Base-by-base conservation (phyloP, 2,329 filamentous ascomycete genomes). In the Ophiostoma montium region DNA sequence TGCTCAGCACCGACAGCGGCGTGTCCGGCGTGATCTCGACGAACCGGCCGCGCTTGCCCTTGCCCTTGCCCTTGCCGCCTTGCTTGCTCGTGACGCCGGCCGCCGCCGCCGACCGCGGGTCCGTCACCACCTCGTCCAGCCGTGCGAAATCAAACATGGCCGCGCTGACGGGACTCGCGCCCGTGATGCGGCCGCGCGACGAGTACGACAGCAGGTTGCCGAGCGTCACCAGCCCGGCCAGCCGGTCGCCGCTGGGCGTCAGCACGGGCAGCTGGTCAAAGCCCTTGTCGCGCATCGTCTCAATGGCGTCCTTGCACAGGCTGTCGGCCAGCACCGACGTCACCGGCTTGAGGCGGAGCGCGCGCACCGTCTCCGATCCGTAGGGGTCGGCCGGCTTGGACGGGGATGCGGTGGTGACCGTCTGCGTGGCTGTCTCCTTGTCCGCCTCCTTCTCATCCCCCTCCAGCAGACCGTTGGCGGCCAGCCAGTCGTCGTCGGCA, bases 131-230 rank as follows among this genome's bases (percentile, higher is more conserved):
- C 68, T 96, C 89, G 57, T 86, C 79, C 50, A 95, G 75, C 57
- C 82, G 84, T 51, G 79, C 75, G 68, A 98, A 98, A 65, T 95
- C 84, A 61, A 98, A 98, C 92, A 98, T 98, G 67, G 95, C 86
- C 21, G 89, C 82, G 53, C 78, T 77, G 51, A 98, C 86, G 1
- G 78, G 79, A 56, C 76, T 86, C 57, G 80, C 74, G 7, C 79
- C 80, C 0, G 76, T 79, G 12, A 88, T 88, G 35, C 89, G 83
- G 15, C 87, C 86, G 46, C 82, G 80, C 2, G 86, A 89, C 59
- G 98, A 84, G 70, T 87, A 92, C 59, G 83, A 89, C 46, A 98
- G 80, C 48, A 96, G 74, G 66, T 98, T 96, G 41, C 94, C 92
- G 27, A 98, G 78, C 0, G 92, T 98, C 35, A 98, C 85, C 7